Percentiles rank a stretch among this genome's conserved stretches.
Evolutionary conservation across 2,329 filamentous ascomycete genomes (phyloP).

Genomic region (Teratosphaeria viscida): DNA sequence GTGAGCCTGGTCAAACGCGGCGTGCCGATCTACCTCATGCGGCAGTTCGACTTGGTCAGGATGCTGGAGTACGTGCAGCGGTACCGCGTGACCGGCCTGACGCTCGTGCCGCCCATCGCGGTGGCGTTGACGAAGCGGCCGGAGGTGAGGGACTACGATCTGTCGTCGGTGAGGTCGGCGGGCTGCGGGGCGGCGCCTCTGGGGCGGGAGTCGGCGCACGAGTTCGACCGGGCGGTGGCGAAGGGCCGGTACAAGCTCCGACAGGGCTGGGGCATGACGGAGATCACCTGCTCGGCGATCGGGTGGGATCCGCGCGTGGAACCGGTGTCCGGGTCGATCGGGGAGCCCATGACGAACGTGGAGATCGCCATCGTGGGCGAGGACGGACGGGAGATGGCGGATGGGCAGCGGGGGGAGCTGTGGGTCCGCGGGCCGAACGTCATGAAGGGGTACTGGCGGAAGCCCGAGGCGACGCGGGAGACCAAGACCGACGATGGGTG

Average conservation of each 20-base stretch:
- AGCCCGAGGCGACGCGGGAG: constrained; percentile 54
- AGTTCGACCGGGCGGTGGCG: constrained; percentile 49
- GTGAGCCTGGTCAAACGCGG: constrained; percentile 43
- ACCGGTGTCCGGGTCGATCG: constrained; percentile 43
- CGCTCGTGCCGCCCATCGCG: constrained; percentile 64
- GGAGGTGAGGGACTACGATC: constrained; percentile 52
- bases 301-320: constrained; percentile 49
- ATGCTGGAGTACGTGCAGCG: constrained; percentile 59
- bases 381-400: constrained; percentile 40
- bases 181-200: constrained; percentile 59
- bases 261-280: constrained; percentile 81
- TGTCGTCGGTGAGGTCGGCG: constrained; percentile 53
- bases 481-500: constrained; percentile 49
- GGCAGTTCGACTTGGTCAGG: constrained; percentile 62
- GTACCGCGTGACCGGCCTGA: constrained; percentile 57
- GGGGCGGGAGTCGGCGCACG: constrained; percentile 31
- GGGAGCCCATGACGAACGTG: constrained; percentile 59
- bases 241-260: constrained; percentile 41
- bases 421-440: constrained; percentile 63
- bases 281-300: constrained; percentile 60
- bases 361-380: constrained; percentile 57
- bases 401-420: constrained; percentile 55
- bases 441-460: constrained; percentile 69
- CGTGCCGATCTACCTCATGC: constrained; percentile 69
- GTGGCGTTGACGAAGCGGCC: constrained; percentile 64